Conservation (phyloP, 1,139 yeast species). For the Yamadazyma dushanensis region DNA sequence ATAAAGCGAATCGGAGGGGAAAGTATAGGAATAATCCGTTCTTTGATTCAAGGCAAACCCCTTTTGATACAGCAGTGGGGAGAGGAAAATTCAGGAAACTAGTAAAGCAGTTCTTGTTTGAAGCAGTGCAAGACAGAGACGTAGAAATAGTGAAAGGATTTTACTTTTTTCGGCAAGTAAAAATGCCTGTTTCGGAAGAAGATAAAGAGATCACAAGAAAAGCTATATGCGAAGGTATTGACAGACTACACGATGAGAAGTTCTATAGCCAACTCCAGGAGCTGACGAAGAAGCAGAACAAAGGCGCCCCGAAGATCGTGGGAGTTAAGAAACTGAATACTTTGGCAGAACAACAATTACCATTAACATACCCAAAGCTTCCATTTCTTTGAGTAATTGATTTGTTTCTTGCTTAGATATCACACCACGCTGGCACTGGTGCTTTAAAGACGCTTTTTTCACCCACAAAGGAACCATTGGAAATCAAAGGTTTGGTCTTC, state of each 20-base stretch:
- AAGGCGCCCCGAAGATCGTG: neutral
- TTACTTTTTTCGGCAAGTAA: constrained; percentile 37
- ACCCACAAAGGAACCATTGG: neutral
- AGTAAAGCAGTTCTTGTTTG: constrained; percentile 25
- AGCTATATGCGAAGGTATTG: constrained; percentile 30
- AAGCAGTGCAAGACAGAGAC: constrained; percentile 13
- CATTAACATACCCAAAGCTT: constrained; percentile 43
- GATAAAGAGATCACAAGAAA: constrained; percentile 31
- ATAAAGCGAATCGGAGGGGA: constrained; percentile 37
- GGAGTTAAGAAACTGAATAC: constrained; percentile 20
- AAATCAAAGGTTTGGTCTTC: neutral
- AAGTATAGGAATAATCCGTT: constrained; percentile 21
- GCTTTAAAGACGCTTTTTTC: constrained; percentile 28
- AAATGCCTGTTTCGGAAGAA: constrained; percentile 35
- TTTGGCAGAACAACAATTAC: constrained; percentile 59
- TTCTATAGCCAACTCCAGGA: constrained; percentile 15
- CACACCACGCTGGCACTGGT: constrained; percentile 40
- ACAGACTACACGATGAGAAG: constrained; percentile 21
- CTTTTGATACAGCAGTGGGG: constrained; percentile 36
- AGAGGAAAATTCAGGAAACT: constrained; percentile 29
- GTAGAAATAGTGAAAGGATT: constrained; percentile 32
- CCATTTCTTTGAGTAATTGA: constrained; percentile 20
- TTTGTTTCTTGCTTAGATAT: constrained; percentile 13
- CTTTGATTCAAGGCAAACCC: constrained; percentile 27
- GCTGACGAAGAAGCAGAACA: constrained; percentile 11